These are phyloP conservation scores for Emericellopsis atlantica DNA, from an alignment of 2,329 filamentous ascomycete species.

Conservation along the genomic window DNA sequence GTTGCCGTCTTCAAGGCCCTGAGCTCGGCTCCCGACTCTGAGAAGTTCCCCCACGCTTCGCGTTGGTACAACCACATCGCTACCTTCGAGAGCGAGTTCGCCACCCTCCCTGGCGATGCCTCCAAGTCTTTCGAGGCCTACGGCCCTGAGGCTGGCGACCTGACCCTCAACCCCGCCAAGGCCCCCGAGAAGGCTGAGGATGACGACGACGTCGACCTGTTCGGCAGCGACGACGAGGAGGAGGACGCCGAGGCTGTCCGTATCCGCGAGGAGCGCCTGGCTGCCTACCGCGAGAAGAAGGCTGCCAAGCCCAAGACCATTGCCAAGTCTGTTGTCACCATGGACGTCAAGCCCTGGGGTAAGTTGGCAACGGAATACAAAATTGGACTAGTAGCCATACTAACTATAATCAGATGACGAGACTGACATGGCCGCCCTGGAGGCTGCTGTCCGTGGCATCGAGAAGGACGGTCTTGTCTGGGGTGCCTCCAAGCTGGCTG, in stretches of 20 bases:
- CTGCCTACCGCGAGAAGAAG: constrained; percentile 96
- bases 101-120: constrained; percentile 79
- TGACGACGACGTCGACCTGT: constrained; percentile 84
- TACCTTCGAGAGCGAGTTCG: constrained; percentile 86
- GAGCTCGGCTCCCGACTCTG: constrained; percentile 58
- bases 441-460: constrained; percentile 69
- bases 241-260: constrained; percentile 79
- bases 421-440: constrained; percentile 78
- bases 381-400: constrained; percentile 5
- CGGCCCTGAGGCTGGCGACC: constrained; percentile 69
- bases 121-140: constrained; percentile 82
- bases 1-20: constrained; percentile 90
- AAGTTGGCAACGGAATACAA: constrained; percentile 23
- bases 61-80: constrained; percentile 99
- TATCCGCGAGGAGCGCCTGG: constrained; percentile 79
- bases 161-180: constrained; percentile 77
- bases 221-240: constrained; percentile 87
- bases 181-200: constrained; percentile 58
- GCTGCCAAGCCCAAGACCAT: constrained; percentile 79
- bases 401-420: constrained; percentile 56
- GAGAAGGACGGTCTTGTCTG: constrained; percentile 91
- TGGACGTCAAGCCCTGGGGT: constrained; percentile 99
- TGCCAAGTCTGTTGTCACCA: constrained; percentile 90
- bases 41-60: constrained; percentile 86
- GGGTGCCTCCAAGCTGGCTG: constrained; percentile 81